A percentile compares a stretch with the other conserved stretches of the same genome.
These are phyloP conservation scores for Cercospora janseana DNA, from an alignment of 2,329 filamentous ascomycete species.

Conservation along the genomic window DNA sequence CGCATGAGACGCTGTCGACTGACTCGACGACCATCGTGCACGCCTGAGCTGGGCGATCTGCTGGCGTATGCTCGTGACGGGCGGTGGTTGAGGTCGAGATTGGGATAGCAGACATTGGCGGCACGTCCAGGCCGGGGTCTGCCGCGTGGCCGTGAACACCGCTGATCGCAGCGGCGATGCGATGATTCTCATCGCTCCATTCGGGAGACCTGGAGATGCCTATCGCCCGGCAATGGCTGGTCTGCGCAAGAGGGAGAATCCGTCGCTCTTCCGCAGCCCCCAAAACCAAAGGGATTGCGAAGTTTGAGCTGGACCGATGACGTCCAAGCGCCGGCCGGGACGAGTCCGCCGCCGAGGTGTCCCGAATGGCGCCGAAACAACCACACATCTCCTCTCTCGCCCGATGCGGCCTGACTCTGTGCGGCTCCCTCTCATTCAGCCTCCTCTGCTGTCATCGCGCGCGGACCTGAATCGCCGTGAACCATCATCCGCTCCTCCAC, in stretches of 20 bases:
- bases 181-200: conserved; percentile 30
- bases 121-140: conserved; percentile 24
- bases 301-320: conserved; percentile 5
- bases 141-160: conserved; percentile 11
- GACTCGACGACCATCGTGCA: conserved; percentile 7
- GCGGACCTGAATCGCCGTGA: conserved; percentile 4
- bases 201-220: not conserved
- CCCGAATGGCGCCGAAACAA: conserved; percentile 7
- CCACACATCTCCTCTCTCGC: too few relatives aligned
- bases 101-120: conserved; percentile 27
- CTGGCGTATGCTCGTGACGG: not conserved
- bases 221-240: conserved; percentile 11
- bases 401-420: too few relatives aligned
- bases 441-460: conserved; percentile 7
- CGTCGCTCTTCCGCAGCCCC: not conserved
- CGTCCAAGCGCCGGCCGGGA: conserved; percentile 2
- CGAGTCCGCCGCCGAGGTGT: not conserved
- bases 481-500: conserved; percentile 6
- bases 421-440: not conserved
- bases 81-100: conserved; percentile 12
- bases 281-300: conserved; percentile 1
- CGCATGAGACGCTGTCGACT: conserved; percentile 23
- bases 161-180: conserved; percentile 22
- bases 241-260: not conserved
- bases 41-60: conserved; percentile 1